Evolutionary conservation across 371 early-diverging fungal genomes (phyloP).

Genomic region (Massospora cicadina): DNA sequence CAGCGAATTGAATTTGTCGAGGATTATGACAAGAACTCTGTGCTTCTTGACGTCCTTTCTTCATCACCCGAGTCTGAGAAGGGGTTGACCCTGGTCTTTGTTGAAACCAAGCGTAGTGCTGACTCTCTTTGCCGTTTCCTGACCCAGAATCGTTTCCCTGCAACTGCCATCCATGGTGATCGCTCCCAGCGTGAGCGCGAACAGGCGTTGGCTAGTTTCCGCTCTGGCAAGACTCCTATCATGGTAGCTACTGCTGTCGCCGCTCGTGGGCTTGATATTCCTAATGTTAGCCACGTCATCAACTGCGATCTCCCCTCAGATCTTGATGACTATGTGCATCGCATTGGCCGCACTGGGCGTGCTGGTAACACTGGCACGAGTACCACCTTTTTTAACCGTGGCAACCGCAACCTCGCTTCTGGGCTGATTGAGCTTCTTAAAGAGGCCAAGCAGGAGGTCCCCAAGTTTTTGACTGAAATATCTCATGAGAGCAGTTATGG

Average conservation of each 20-base stretch:
- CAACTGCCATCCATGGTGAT: conserved; percentile 95
- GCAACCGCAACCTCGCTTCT: conserved; percentile 72
- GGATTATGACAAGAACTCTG: conserved; percentile 66
- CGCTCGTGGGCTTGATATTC: conserved; percentile 94
- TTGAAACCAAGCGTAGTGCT: conserved; percentile 96
- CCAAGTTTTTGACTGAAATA: conserved; percentile 54
- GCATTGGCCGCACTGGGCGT: conserved; percentile 99
- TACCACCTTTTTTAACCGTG: conserved; percentile 93
- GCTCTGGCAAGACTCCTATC: conserved; percentile 74
- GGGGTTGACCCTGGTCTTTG: conserved; percentile 90
- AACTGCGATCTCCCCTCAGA: conserved; percentile 91
- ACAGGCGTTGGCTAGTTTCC: conserved; percentile 78
- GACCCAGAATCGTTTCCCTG: conserved; percentile 56
- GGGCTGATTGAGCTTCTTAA: conserved; percentile 73
- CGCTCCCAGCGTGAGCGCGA: conserved; percentile 95
- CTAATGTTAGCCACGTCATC: conserved; percentile 77
- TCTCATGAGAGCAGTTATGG: conserved; percentile 31
- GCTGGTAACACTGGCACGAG: conserved; percentile 89
- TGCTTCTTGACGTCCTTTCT: conserved; percentile 69
- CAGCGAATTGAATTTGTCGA: conserved; percentile 78
- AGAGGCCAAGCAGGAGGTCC: conserved; percentile 78
- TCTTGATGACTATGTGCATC: conserved; percentile 92
- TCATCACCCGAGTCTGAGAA: conserved; percentile 31
- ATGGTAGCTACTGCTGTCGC: conserved; percentile 99
- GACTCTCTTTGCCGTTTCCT: conserved; percentile 78